These are phyloP conservation scores for Zymoseptoria pseudotritici DNA, from an alignment of 2,329 filamentous ascomycete species.

Conservation along the genomic window DNA sequence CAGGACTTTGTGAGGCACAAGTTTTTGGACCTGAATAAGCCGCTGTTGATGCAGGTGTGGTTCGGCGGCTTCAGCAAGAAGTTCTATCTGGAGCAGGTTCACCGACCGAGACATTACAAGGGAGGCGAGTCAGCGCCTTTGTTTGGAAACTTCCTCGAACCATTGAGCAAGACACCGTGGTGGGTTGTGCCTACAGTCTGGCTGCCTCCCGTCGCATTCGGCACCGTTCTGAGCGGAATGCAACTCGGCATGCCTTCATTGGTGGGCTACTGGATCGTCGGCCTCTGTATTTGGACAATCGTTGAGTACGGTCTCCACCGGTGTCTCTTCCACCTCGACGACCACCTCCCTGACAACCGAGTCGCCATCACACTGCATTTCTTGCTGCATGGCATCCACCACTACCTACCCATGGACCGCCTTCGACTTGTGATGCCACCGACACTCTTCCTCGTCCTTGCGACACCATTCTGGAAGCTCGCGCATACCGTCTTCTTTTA, in stretches of 20 bases:
- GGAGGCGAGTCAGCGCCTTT: slow-evolving; percentile 86
- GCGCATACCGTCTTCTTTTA: slow-evolving; percentile 75
- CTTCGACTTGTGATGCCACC: slow-evolving; percentile 97
- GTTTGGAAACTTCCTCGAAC: slow-evolving; percentile 98
- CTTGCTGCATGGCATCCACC: slow-evolving; percentile 90
- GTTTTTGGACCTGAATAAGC: slow-evolving; percentile 81
- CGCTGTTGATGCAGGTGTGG: slow-evolving; percentile 84
- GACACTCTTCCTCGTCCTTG: slow-evolving; percentile 73
- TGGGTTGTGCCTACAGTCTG: slow-evolving; percentile 79
- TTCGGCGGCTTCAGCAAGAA: slow-evolving; percentile 79
- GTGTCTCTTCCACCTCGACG: slow-evolving; percentile 88
- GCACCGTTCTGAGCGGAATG: slow-evolving; percentile 56
- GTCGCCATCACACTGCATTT: slow-evolving; percentile 84
- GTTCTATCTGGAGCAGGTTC: slow-evolving; percentile 96
- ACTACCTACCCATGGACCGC: slow-evolving; percentile 98
- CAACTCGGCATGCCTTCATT: slow-evolving; percentile 48
- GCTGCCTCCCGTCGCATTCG: slow-evolving; percentile 73
- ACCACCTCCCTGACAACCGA: slow-evolving; percentile 87
- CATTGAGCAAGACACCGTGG: slow-evolving; percentile 92
- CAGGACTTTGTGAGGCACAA: slow-evolving; percentile 83
- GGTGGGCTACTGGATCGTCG: slow-evolving; percentile 59
- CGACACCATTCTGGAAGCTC: slow-evolving; percentile 85
- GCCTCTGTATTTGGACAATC: slow-evolving; percentile 76
- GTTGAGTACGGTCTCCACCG: slow-evolving; percentile 85
- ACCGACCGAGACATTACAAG: slow-evolving; percentile 91